Base-by-base conservation (phyloP, 2,329 filamentous ascomycete species). In the Ophiostoma sp. region DNA sequence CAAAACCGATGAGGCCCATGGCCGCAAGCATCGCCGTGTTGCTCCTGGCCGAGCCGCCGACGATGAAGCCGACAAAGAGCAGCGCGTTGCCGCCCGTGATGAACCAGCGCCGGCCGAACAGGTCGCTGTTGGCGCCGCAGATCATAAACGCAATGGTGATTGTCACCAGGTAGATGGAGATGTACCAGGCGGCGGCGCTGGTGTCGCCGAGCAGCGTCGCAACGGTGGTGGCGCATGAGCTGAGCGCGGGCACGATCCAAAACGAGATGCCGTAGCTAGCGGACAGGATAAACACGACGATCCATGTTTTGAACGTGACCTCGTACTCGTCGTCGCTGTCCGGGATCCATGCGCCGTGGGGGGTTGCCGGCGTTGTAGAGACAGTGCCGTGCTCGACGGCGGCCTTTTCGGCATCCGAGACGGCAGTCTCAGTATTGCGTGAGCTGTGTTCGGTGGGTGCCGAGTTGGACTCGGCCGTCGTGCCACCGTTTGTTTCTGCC, bases 21-120 rank as follows among this genome's bases (percentile, higher is more conserved):
- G 76, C 78, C 0, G 77, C 79, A 66, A 80, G 77, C 44, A 81
- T 70, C 6, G 76, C 69, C 9, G 75, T 78, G 44, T 76, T 77
- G 70, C 73, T 79, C 71, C 77, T 79, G 16, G 79, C 78, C 1
- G 76, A 74, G 5, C 75, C 79, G 16, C 77, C 77, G 4, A 81
- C 71, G 12, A 80, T 76, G 69, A 78, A 76, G 6, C 79, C 78
- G n/a, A 79, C 69, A 65, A 76, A 76, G 49, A 76, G 74, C 16
- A 79, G 69, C 55, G 79, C 72, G 69, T 81, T 81, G 18, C 80
- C 80, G 38, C 76, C 73, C 1, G 81, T 75, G 58, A 82, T 73
- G 71, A 82, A 81, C 79, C 79, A 81, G 44, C 80, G 76, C 68
- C 81, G 78, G 14, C 81, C 81, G 27, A 83, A 77, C 12, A 82